A percentile compares a stretch with the other conserved stretches of the same genome.
Evolutionary conservation across 2,329 filamentous ascomycete species (phyloP).

Genomic region (Camptophora hylomeconis): DNA sequence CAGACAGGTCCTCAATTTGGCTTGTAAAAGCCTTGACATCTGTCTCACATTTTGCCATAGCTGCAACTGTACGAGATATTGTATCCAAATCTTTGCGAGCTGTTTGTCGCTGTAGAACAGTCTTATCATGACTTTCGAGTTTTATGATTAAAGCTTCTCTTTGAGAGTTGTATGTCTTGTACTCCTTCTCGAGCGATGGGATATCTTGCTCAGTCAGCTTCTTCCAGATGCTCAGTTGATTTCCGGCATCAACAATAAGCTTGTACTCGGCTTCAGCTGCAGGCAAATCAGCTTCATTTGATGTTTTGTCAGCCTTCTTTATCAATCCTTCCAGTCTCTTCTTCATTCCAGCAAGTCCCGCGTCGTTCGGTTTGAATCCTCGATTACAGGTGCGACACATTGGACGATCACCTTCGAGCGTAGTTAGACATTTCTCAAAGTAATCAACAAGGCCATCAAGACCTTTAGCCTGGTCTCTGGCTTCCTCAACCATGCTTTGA

Average conservation of each 20-base stretch:
- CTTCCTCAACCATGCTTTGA: constrained; percentile 37
- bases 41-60: constrained; percentile 57
- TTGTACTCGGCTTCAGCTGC: constrained; percentile 50
- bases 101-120: constrained; percentile 48
- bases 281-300: constrained; percentile 44
- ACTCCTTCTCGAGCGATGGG: constrained; percentile 52
- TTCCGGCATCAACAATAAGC: constrained; percentile 47
- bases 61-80: constrained; percentile 61
- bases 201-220: constrained; percentile 57
- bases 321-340: constrained; percentile 50
- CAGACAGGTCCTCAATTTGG: constrained; percentile 62
- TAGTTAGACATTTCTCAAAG: constrained; percentile 54
- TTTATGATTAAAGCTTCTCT: constrained; percentile 46
- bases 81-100: constrained; percentile 62
- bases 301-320: constrained; percentile 38
- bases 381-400: constrained; percentile 66
- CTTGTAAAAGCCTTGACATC: constrained; percentile 59
- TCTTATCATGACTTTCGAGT: constrained; percentile 55
- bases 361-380: constrained; percentile 44
- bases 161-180: constrained; percentile 48
- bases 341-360: constrained; percentile 50
- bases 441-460: constrained; percentile 57
- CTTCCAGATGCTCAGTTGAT: constrained; percentile 61
- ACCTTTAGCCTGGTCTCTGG: constrained; percentile 53
- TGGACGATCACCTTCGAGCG: constrained; percentile 37